Conservation (phyloP, 2,329 filamentous ascomycete genomes). For the Xylariaceae sp. region DNA sequence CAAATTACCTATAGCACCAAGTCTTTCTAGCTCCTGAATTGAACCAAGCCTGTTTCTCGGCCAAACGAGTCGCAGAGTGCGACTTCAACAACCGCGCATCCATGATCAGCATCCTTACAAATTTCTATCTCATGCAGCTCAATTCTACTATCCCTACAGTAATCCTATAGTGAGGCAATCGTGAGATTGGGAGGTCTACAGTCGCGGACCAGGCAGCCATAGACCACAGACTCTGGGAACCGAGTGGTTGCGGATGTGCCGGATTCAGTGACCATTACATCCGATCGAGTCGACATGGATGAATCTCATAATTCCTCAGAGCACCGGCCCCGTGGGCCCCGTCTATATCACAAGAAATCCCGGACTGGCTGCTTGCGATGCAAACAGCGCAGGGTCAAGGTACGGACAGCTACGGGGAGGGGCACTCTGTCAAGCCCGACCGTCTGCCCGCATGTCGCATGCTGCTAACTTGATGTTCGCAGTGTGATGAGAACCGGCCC, state of each 20-base stretch:
- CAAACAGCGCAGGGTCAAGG: constrained; percentile 28
- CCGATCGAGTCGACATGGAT: constrained; percentile 9
- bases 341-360: constrained; percentile 31
- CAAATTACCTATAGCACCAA: too few species aligned
- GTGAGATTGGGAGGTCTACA: background rate
- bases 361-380: constrained; percentile 26
- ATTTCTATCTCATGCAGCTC: too few species aligned
- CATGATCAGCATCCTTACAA: too few species aligned
- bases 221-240: background rate
- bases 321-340: constrained; percentile 23
- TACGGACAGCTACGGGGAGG: constrained; percentile 5
- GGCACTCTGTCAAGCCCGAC: constrained; percentile 2
- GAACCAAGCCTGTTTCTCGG: too few species aligned
- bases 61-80: too few species aligned
- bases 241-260: background rate
- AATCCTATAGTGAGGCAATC: background rate
- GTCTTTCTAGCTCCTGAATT: too few species aligned
- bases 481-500: constrained; percentile 28
- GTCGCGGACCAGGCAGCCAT: background rate
- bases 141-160: too few species aligned
- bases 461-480: constrained; percentile 10
- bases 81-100: too few species aligned
- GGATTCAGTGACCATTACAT: background rate
- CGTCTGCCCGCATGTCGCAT: background rate
- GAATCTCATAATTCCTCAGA: constrained; percentile 6